Evolutionary conservation across 495 filamentous ascomycete genomes (phyloP).

Genomic region (Talaromyces proteolyticus): DNA sequence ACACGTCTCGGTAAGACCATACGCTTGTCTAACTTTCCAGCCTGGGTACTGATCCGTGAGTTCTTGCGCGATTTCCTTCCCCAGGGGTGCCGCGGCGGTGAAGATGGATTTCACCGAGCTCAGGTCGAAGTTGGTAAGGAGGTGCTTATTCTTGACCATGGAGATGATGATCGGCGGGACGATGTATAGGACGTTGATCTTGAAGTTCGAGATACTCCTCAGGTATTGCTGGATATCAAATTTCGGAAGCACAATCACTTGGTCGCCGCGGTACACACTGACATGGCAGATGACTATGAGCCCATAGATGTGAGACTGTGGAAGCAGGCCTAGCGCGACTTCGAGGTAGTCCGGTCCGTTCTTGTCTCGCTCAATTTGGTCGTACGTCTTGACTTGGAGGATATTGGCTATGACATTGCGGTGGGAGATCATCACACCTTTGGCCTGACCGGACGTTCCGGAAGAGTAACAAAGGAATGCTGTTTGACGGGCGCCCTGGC

Average conservation of each 20-base stretch:
- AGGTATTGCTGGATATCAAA: slow-evolving; percentile 69
- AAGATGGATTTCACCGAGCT: slow-evolving; percentile 63
- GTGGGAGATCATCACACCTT: slow-evolving; percentile 93
- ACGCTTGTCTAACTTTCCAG: slow-evolving; percentile 69
- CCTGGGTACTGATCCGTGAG: slow-evolving; percentile 58
- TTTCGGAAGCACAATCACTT: slow-evolving; percentile 71
- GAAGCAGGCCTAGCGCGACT: slow-evolving; percentile 65
- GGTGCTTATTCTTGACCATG: slow-evolving; percentile 61
- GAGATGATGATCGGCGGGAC: slow-evolving; percentile 83
- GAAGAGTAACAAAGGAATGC: slow-evolving; percentile 88
- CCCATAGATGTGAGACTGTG: slow-evolving; percentile 81
- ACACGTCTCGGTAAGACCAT: slow-evolving; percentile 80
- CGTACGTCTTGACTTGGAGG: slow-evolving; percentile 54
- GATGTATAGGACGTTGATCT: slow-evolving; percentile 64
- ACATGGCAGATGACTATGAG: slow-evolving; percentile 71
- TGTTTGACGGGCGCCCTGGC: slow-evolving; percentile 67
- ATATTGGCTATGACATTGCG: slow-evolving; percentile 82
- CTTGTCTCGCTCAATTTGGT: slow-evolving; percentile 21
- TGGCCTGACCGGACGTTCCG: slow-evolving; percentile 83
- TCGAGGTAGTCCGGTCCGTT: slow-evolving; percentile 26
- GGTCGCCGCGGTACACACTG: slow-evolving; percentile 70
- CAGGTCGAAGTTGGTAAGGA: slow-evolving; percentile 66
- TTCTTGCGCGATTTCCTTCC: slow-evolving; percentile 67
- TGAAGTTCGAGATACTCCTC: slow-evolving; percentile 61
- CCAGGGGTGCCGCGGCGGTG: slow-evolving; percentile 79